phyloP scores from a whole-genome alignment of 2,329 filamentous ascomycete genomes.

The Lachnellula cervina region DNA sequence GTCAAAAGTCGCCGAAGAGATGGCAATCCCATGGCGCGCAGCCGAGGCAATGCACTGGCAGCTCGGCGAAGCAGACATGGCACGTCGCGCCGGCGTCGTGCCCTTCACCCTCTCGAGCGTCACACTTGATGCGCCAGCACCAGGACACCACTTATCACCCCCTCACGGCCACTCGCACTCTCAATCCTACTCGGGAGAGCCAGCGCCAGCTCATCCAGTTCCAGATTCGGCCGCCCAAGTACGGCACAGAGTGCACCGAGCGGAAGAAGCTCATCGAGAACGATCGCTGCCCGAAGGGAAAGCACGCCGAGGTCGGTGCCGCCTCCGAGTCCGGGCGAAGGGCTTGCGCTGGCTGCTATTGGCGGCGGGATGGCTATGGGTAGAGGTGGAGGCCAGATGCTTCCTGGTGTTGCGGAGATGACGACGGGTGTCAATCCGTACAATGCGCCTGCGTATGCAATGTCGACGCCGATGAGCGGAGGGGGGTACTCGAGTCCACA shows the following conservation, averaged over 20 bases:
- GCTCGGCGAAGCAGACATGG: conserved; percentile 90
- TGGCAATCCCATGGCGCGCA: conserved; percentile 91
- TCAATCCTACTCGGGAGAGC: conserved; percentile 22
- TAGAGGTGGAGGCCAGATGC: conserved; percentile 31
- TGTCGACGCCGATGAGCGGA: conserved; percentile 26
- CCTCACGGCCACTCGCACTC: conserved; percentile 27
- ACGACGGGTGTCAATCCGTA: conserved; percentile 60
- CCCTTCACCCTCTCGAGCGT: conserved; percentile 69
- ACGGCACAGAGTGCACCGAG: conserved; percentile 17
- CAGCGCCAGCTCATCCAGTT: conserved; percentile 11
- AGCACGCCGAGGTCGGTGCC: conserved; percentile 31
- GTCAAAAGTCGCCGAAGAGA: conserved; percentile 91
- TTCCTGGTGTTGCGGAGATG: conserved; percentile 59
- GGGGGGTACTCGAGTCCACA: conserved; percentile 38
- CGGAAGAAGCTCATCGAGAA: conserved; percentile 16
- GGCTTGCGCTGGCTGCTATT: conserved; percentile 30
- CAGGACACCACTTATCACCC: conserved; percentile 41
- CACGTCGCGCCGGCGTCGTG: conserved; percentile 79
- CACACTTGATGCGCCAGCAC: conserved; percentile 41
- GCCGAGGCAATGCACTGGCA: conserved; percentile 99
- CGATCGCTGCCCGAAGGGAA: conserved; percentile 30
- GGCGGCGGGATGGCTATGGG: conserved; percentile 23
- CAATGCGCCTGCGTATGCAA: conserved; percentile 51
- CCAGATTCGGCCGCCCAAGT: conserved; percentile 23
- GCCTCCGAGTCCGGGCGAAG: conserved; percentile 36